Base-by-base conservation (phyloP, 768 basidiomycete genomes). In the Xerocomellus chrysenteron region DNA sequence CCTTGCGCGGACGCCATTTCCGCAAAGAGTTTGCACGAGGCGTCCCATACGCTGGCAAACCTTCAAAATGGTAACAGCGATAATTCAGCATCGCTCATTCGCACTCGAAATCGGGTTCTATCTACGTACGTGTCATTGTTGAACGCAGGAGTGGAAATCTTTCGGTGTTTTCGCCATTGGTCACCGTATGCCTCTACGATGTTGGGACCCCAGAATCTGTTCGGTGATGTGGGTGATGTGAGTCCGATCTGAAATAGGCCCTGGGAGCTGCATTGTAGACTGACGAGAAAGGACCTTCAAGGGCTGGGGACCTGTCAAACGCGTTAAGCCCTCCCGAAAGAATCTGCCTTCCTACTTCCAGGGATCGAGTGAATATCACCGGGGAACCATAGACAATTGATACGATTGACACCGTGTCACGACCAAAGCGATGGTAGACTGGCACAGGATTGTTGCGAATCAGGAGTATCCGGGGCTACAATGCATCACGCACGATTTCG, bases 161-260 rank as follows among this genome's bases (percentile, higher is more conserved):
- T 62, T 48, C 65, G 55, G 26, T 65, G 61, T 21, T 56, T 65
- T 26, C 55, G 65, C 64, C 64, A 65, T 14, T 54, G 47, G 21
- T 63, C 57, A 16, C 61, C 56, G 3, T 53, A 54, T 8, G 45
- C 30, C 7, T 58, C 48, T 8, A 63, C 33, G 21, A 66, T 39
- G 32, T 55, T 65, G 11, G 64, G 64, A 40, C 64, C 64, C 64
- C 64, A 65, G 24, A 52, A 65, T 36, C 64, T 65, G 28, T 47
- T 42, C 19, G 4, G 14, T 28, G 5, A 28, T 28, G 26, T 28
- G 21, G 21, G 21, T 21, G 19, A 39, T 10, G 0, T 12, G 35
- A 33, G 32, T 33, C 2, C 32, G 11, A 33, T 33, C 32, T 11
- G 2, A 28, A 13, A 14, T 9, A 30, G 8, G 30, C 17, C 21